A percentile compares a stretch with the other conserved stretches of the same genome.
Conservation (phyloP, 371 early-diverging fungal species). For the Rhizopus stolonifer region DNA sequence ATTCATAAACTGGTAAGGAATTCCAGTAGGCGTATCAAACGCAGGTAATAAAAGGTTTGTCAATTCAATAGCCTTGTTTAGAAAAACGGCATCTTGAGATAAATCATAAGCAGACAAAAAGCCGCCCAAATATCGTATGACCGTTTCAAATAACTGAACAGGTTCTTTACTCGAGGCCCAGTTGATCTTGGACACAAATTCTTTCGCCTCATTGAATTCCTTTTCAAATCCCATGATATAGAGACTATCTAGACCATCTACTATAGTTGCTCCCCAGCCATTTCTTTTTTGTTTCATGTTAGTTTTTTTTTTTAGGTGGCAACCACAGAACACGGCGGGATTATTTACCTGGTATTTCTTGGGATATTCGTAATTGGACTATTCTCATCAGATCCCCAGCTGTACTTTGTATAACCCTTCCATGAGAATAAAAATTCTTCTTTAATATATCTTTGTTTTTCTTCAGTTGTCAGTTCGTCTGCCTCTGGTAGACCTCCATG, state of each 20-base stretch:
- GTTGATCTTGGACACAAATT: slow-evolving; percentile 55
- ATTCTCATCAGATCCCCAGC: slow-evolving; percentile 66
- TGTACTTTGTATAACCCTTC: slow-evolving; percentile 68
- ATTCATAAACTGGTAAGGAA: slow-evolving; percentile 54
- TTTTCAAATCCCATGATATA: slow-evolving; percentile 72
- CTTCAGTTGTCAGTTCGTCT: slow-evolving; percentile 22
- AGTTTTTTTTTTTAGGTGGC: background rate
- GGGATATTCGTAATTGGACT: slow-evolving; percentile 41
- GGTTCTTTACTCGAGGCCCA: slow-evolving; percentile 29
- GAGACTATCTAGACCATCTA: slow-evolving; percentile 84
- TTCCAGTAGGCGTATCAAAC: slow-evolving; percentile 61
- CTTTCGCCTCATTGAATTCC: slow-evolving; percentile 69
- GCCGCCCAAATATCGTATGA: slow-evolving; percentile 87
- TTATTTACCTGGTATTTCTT: slow-evolving; percentile 50
- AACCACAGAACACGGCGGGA: too few relatives aligned
- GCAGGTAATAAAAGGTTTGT: slow-evolving; percentile 56
- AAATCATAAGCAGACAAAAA: slow-evolving; percentile 80
- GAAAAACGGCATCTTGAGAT: slow-evolving; percentile 39
- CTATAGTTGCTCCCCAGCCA: slow-evolving; percentile 62
- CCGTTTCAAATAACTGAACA: slow-evolving; percentile 77
- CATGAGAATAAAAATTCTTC: slow-evolving; percentile 68
- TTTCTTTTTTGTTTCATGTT: slow-evolving; percentile 13
- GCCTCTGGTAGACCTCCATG: slow-evolving; percentile 28
- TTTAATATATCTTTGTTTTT: slow-evolving; percentile 45
- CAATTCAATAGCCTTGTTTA: slow-evolving; percentile 53